Evolutionary conservation across 169 alveolate species (phyloP), one percentile per base, ranked within the genome.

Genomic region (Plasmodium cynomolgi): DNA sequence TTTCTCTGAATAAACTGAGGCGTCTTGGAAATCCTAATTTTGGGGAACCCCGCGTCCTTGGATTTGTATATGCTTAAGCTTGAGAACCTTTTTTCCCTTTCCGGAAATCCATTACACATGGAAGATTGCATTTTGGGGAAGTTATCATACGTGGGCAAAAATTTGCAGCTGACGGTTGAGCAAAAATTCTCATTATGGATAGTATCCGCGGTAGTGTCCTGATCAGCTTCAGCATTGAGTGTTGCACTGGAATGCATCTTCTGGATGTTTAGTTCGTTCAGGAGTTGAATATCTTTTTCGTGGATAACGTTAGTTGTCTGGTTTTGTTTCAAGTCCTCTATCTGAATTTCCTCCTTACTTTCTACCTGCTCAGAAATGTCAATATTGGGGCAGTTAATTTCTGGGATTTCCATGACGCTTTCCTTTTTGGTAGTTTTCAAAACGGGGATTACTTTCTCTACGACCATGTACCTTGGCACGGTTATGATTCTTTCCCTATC

Each of bases 381-480:
- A 68, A 81, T 39, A 31, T 80, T 41, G 13, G 96, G 96, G 39
- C 84, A 86, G 62, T 84, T 92, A 81, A 94, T 92, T 85, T 95
- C 96, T 26, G 97, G 97, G n/a, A 88, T 95, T 91, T 95, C 95
- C 81, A 92, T 95, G 56, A 86, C 72, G 8, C 86, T 96, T 47
- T 84, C 94, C 81, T 92, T 96, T 93, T 92, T 95, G 44, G 93
- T 91, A 39, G 98, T 97, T 95, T 95, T 96, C 73, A 96, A 96
- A 72, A 96, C 96, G 50, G 98, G 98, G 80, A 96, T 96, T 68
- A 96, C 98, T 84, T 93, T 96, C 74, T 96, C 98, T 74, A 96
- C 97, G 81, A 96, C 93, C 98, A 96, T 96, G 93, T 95, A 95
- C 95, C 86, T 94, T 34, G 97, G 98, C 54, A 93, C 97, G 82